Evolutionary conservation across 129 eudicot genomes (phyloP), one percentile per base, ranked within the genome.

Genomic region (Arctium lappa): DNA sequence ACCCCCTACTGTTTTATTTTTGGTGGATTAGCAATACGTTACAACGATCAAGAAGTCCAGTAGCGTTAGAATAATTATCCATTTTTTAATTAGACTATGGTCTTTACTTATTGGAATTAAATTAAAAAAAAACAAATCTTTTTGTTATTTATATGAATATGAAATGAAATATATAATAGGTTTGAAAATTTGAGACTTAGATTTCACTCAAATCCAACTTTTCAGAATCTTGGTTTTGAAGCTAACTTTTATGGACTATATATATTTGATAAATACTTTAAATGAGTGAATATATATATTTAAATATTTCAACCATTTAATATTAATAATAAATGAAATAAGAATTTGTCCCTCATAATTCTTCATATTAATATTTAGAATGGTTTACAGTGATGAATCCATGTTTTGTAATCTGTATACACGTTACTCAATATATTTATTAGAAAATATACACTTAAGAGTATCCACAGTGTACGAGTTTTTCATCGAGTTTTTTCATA

Each of bases 201-300:
- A 78, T 63, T n/a, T 78, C 82, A 78, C 82, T 65, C 82, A 63
- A 78, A n/a, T 63, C 70, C 53, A 39, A 8, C 76, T 73, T 39
- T 71, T 39, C 11, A 56, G 29, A n/a, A 73, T 81, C 85, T 81
- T 81, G 34, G 15, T 39, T 81, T 81, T 74, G 80, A 81, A 81
- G 85, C 34, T 72, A 74, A 15, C 70, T 80, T 31, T 31, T 22
- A 76, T 22, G 16, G 6, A 60, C 8, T n/a, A 16, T 60, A 15
- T 56, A 3, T n/a, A 16, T 16, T 13, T 16, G 6, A 60, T 60
- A n/a, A 60, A 60, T n/a, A 60, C 68, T 30, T 63, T 32, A 0
- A 9, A 50, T 48, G 63, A 3, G 8, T 74, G 34, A 11, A 29
- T 2, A 2, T 73, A n/a, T 74, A 22, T 74, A 22, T 22, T 74